Base-by-base conservation (phyloP, 306 rosid species). In the Inga oerstediana region DNA sequence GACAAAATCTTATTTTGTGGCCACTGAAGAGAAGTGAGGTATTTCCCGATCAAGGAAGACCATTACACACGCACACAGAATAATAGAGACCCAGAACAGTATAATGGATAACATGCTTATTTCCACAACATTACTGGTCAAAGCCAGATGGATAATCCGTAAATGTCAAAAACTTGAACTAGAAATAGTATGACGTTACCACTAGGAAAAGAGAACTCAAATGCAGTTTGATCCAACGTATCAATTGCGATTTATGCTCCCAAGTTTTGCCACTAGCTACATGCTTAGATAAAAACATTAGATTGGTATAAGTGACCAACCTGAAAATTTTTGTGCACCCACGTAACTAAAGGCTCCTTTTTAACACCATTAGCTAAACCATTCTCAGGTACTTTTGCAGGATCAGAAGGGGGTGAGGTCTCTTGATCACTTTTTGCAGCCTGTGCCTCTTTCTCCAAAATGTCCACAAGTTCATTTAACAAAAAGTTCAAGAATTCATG, bases 251-350 rank as follows among this genome's bases (percentile, higher is more conserved):
- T 52, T 30, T 44, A 81, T n/a, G 62, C 16, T 35, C 78, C 61
- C 19, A 27, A 46, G 56, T 52, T 82, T 76, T 22, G 44, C 51
- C 48, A 73, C 81, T 77, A 17, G 82, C 45, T 74, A 85, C 61
- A 64, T 4, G 64, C 72, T 68, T 67, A 34, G 65, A 13, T 43
- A 7, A 68, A 45, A 24, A 14, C 41, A 39, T 76, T 41, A 35
- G 41, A 49, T 67, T 56, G 79, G 59, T 27, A 65, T 52, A 79
- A 75, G 77, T 83, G 64, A 78, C 86, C 86, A 94, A 39, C 98
- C 98, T 94, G 98, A 88, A 94, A 94, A 84, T 92, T 94, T 88
- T 83, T 91, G 91, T 94, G 98, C 83, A 94, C 98, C 98, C 98
- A 94, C 20, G 98, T 94, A 79, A 91, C 94, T 41, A 94, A 76